Conservation (phyloP, 2,329 filamentous ascomycete genomes). For the Stagonosporopsis cucurbitacearum region DNA sequence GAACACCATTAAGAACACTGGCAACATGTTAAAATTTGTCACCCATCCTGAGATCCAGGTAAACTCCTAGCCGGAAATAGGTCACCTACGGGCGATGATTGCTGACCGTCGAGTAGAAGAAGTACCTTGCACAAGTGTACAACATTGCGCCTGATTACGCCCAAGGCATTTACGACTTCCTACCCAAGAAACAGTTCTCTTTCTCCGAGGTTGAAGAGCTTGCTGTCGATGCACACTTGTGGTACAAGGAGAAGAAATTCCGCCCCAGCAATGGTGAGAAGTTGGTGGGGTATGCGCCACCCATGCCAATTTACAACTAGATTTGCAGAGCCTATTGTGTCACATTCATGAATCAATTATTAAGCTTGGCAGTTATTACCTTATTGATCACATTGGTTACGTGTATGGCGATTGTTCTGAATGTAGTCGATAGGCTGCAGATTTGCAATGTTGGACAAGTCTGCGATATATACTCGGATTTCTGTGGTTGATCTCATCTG, state of each 20-base stretch:
- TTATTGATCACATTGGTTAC: too few species aligned
- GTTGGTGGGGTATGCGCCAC: slow-evolving; percentile 50
- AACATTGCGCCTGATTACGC: slow-evolving; percentile 58
- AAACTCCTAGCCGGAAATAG: not conserved
- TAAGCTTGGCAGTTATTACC: too few species aligned
- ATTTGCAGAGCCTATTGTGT: not conserved
- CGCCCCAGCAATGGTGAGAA: slow-evolving; percentile 49
- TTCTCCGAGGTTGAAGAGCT: slow-evolving; percentile 56
- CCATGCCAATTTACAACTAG: slow-evolving; percentile 12
- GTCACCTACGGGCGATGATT: not conserved
- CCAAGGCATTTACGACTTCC: slow-evolving; percentile 54
- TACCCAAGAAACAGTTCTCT: slow-evolving; percentile 54
- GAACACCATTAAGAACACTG: slow-evolving; percentile 59
- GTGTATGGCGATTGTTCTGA: not conserved
- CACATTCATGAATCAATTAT: not conserved
- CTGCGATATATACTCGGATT: too few species aligned
- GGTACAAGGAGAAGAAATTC: slow-evolving; percentile 57
- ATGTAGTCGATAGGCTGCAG: not conserved
- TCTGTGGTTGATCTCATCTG: too few species aligned
- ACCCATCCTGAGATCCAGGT: slow-evolving; percentile 54
- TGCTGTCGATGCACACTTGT: slow-evolving; percentile 54
- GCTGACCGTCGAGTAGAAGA: slow-evolving; percentile 40
- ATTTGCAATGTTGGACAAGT: too few species aligned
- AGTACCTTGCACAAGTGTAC: slow-evolving; percentile 61
- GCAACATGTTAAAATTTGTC: slow-evolving; percentile 54